phyloP scores from a whole-genome alignment of 1,284 basidiomycete species.

The Mycena citricolor region DNA sequence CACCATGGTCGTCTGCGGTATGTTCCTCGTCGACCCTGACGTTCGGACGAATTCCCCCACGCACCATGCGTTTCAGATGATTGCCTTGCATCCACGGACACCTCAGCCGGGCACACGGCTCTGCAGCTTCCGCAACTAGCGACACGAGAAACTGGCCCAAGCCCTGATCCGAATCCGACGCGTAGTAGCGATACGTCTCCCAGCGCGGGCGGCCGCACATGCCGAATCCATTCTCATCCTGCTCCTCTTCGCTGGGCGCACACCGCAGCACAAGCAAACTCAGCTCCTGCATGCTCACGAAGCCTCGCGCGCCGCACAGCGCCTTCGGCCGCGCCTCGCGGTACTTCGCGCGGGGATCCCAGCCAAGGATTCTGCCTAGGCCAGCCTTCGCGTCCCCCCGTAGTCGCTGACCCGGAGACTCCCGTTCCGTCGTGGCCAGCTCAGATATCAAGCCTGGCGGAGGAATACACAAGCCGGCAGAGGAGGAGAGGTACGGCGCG shows the following conservation, averaged over 20 bases:
- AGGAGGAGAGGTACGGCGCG: conserved; percentile 49
- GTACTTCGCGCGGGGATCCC: conserved; percentile 39
- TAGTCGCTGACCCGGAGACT: conserved; percentile 37
- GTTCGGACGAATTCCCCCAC: conserved; percentile 44
- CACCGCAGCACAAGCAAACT: conserved; percentile 54
- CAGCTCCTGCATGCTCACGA: conserved; percentile 59
- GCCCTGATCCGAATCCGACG: not conserved
- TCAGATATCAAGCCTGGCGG: conserved; percentile 47
- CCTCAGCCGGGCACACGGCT: conserved; percentile 39
- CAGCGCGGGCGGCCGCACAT: not conserved
- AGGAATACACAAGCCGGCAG: conserved; percentile 45
- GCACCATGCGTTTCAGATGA: conserved; percentile 52
- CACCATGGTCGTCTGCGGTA: conserved; percentile 23
- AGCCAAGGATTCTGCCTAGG: conserved; percentile 53
- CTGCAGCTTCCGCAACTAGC: conserved; percentile 33
- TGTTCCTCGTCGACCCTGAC: conserved; percentile 30
- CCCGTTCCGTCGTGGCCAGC: conserved; percentile 49
- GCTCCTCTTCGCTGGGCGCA: conserved; percentile 31
- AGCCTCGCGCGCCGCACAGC: conserved; percentile 53
- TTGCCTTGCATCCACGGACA: conserved; percentile 44
- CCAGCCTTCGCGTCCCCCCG: conserved; percentile 57
- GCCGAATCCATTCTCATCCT: not conserved
- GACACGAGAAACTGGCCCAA: conserved; percentile 44
- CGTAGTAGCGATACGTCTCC: not conserved
- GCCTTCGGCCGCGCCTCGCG: conserved; percentile 43